phyloP scores from a whole-genome alignment of 139 green algal genomes.

The Auxenochlorella pyrenoidosa region DNA sequence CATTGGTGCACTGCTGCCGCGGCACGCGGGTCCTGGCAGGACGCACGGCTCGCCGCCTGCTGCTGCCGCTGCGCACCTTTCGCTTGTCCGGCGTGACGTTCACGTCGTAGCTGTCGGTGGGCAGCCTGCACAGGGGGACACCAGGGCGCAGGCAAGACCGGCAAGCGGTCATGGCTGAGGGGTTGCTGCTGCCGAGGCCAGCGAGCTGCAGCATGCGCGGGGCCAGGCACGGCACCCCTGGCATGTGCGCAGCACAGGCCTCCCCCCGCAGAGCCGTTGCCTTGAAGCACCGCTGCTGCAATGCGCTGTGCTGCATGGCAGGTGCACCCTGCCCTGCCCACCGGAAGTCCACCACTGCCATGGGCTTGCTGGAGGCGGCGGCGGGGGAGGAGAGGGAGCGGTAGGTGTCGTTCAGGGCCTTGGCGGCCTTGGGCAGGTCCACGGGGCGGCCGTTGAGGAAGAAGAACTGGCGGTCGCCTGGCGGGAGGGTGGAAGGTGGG shows the following conservation, averaged over 20 bases:
- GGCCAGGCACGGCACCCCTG: neutral
- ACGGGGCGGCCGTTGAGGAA: slow-evolving; percentile 95
- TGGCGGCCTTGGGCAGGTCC: slow-evolving; percentile 81
- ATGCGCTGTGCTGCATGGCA: too few species aligned
- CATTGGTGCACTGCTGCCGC: too few species aligned
- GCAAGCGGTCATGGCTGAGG: too few species aligned
- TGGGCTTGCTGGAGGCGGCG: slow-evolving; percentile 52
- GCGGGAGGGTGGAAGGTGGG: neutral
- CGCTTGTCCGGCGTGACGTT: slow-evolving; percentile 99
- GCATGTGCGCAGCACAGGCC: too few species aligned
- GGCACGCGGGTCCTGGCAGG: too few species aligned
- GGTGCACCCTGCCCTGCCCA: neutral
- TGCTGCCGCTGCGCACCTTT: slow-evolving; percentile 76
- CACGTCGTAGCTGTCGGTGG: slow-evolving; percentile 77
- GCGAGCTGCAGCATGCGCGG: neutral
- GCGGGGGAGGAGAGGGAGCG: slow-evolving; percentile 56
- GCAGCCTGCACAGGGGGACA: slow-evolving; percentile 47
- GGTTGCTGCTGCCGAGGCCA: neutral
- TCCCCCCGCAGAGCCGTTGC: too few species aligned
- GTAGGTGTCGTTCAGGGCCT: slow-evolving; percentile 81
- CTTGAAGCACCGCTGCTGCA: neutral
- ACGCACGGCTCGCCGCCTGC: too few species aligned
- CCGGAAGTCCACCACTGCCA: slow-evolving; percentile 80
- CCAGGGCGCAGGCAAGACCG: too few species aligned
- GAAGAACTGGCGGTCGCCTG: slow-evolving; percentile 88